Percentiles rank a stretch among this genome's conserved stretches.
These are phyloP conservation scores for Diplosphaera chodatii DNA, from an alignment of 139 green algal genomes.

Conservation along the genomic window DNA sequence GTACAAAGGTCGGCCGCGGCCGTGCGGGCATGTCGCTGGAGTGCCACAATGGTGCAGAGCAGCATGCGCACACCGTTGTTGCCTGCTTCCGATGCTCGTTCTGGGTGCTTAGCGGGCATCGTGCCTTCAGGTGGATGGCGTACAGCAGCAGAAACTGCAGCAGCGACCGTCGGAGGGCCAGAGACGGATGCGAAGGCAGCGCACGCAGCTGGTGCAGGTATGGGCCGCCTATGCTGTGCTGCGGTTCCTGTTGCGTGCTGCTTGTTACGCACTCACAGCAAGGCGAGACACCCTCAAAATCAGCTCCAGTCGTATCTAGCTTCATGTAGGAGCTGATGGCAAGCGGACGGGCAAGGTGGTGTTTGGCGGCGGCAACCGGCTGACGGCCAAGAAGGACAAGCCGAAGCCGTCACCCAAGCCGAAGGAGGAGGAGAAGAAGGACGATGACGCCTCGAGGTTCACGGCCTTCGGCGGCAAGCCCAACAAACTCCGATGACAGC, in stretches of 20 bases:
- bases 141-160: neutral
- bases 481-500: neutral
- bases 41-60: no score
- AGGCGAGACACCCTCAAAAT: no score
- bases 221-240: neutral
- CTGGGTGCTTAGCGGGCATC: no score
- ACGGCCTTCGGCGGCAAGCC: conserved; percentile 13
- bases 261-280: no score
- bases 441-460: conserved; percentile 9
- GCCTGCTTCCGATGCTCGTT: no score
- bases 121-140: no score
- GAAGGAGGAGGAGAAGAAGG: neutral
- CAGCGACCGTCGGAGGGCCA: conserved; percentile 6
- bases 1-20: neutral
- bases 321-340: conserved; percentile 5
- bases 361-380: conserved; percentile 50
- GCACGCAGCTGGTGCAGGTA: neutral
- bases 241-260: neutral
- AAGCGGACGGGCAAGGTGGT: conserved; percentile 60
- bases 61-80: no score
- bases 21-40: no score
- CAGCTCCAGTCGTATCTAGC: no score
- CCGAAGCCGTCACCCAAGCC: neutral
- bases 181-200: neutral
- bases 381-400: conserved; percentile 49